Percentiles rank a stretch among this genome's conserved stretches.
Evolutionary conservation across 73 alveolate genomes (phyloP).

Genomic region (Symbiodinium pilosum): DNA sequence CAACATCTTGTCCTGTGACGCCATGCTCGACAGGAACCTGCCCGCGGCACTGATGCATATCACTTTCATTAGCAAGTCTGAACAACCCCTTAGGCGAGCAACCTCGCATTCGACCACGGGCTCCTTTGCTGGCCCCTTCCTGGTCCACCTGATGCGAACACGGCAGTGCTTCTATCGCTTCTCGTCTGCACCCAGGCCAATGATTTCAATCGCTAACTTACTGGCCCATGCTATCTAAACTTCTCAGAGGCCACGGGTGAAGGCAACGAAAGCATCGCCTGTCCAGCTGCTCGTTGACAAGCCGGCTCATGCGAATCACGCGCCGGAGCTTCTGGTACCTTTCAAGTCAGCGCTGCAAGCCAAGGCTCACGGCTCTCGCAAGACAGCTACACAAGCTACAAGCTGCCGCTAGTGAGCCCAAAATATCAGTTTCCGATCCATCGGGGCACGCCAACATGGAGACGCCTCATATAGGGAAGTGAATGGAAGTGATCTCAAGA

Average conservation of each 20-base stretch:
- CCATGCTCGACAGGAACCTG: conserved; percentile 93
- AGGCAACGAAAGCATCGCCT: neutral
- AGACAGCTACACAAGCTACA: neutral
- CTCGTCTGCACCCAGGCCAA: too few species aligned
- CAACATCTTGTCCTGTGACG: conserved; percentile 58
- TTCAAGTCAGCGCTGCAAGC: neutral
- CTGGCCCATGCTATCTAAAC: too few species aligned
- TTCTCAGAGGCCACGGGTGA: too few species aligned
- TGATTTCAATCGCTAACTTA: too few species aligned
- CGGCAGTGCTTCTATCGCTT: too few species aligned
- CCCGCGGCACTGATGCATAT: neutral
- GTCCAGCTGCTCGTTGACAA: conserved; percentile 3
- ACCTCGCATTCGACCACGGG: conserved; percentile 89
- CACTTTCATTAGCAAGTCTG: neutral
- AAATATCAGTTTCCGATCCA: neutral
- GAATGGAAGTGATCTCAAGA: too few species aligned
- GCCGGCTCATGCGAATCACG: neutral
- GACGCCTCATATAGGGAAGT: neutral
- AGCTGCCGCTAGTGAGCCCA: neutral
- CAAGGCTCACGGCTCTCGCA: neutral
- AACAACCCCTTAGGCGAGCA: neutral
- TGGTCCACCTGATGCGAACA: conserved; percentile 70
- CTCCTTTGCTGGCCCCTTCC: conserved; percentile 82
- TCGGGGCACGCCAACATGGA: neutral
- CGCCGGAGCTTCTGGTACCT: neutral